Base-by-base conservation (phyloP, 495 filamentous ascomycete genomes). In the Lasiosphaeris hirsuta region DNA sequence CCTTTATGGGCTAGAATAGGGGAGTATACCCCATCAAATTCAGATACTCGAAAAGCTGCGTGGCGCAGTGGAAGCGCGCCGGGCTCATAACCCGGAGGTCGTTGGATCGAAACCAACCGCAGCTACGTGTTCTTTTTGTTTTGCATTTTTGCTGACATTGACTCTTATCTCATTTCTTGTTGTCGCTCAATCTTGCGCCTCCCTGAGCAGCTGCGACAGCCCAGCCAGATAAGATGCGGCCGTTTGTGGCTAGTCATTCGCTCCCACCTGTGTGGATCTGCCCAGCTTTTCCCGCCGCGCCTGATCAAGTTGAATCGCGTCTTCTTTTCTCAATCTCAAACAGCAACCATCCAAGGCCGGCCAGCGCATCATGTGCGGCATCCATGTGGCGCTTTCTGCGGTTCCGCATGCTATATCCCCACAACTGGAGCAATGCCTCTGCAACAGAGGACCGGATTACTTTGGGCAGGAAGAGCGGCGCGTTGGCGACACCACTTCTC, bases 361-460 rank as follows among this genome's bases (percentile, higher is more conserved):
- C 10, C 42, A 39, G 38, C 15, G 46, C 39, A 64, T 30, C 48
- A 80, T 80, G 77, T 80, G 77, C 58, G 77, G 77, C 45, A 80
- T 80, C 43, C 75, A 79, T 54, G 72, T 62, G 10, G 49, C 68
- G 8, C 57, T 79, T 17, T 59, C 61, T 19, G 67, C 72, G 23
- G 23, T 55, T 7, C 51, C 61, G 1, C 65, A 64, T 13, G 52
- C 19, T 9, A 45, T 73, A 3, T 64, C 71, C 0, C 57, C 63
- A 6, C 70, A 72, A 6, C 44, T 78, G 13, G 63, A 56, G 41
- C 60, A 48, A n/a, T 45, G 68, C 7, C 62, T 80, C 1, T 58
- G 59, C 41, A 74, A 74, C 57, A 73, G 81, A 58, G 81, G 81
- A 5, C 81, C 81, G 7, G 81, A 84, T 56, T 75, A 80, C 61